Conservation (phyloP, 176 grass and related monocot genomes). For the Hsuehochloa calcarea region DNA sequence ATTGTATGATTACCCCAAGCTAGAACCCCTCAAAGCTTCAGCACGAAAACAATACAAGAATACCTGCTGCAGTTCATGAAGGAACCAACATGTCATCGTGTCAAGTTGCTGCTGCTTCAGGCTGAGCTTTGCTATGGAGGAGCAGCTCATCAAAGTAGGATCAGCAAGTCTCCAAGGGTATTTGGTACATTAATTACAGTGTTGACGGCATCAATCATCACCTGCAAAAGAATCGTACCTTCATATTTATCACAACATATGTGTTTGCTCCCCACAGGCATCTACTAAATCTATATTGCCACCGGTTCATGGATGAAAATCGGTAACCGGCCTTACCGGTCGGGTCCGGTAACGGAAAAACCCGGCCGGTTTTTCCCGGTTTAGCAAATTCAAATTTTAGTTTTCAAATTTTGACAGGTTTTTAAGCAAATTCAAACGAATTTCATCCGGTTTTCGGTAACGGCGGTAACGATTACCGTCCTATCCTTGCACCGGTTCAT, state of each 20-base stretch:
- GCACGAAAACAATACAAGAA: background rate
- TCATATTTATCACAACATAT: background rate
- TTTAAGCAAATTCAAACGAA: too few relatives aligned
- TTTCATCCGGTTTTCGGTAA: too few relatives aligned
- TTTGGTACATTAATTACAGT: conserved; percentile 48
- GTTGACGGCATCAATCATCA: conserved; percentile 22
- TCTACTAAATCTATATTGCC: background rate
- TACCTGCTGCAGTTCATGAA: background rate
- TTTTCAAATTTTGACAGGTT: too few relatives aligned
- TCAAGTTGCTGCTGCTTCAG: background rate
- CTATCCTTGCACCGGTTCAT: background rate
- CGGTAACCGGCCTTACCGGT: too few relatives aligned
- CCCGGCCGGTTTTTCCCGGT: too few relatives aligned
- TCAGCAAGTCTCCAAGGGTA: conserved; percentile 24
- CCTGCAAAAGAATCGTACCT: conserved; percentile 25
- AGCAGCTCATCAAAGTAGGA: background rate
- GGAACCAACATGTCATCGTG: background rate
- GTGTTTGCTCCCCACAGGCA: background rate
- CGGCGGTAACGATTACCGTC: too few relatives aligned
- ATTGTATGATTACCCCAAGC: background rate
- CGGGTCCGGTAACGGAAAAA: too few relatives aligned
- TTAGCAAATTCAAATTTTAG: too few relatives aligned
- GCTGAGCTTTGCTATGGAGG: conserved; percentile 9
- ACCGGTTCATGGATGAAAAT: background rate
- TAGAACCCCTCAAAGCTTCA: conserved; percentile 1